Conservation (phyloP, 208 protist species). For the Lotmaria passim region DNA sequence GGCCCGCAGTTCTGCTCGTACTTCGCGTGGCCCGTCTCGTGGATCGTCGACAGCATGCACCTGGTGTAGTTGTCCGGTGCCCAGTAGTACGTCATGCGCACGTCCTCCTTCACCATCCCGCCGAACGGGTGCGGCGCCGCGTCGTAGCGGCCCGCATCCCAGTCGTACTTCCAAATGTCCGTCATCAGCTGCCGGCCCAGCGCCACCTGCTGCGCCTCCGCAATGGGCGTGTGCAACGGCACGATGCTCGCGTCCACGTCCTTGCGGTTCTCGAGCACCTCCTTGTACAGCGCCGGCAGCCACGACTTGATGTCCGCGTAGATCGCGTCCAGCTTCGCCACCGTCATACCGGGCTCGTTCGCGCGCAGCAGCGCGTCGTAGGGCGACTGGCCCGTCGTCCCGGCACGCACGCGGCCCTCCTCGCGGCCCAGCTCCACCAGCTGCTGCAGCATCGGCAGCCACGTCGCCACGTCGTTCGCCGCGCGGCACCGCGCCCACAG, state of each 20-base stretch:
- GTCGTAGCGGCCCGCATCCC: constrained; percentile 75
- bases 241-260: constrained; percentile 20
- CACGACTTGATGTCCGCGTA: constrained; percentile 68
- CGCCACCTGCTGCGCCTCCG: constrained; percentile 36
- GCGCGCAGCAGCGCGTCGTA: constrained; percentile 71
- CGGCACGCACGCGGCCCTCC: constrained; percentile 37
- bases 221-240: constrained; percentile 37
- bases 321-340: constrained; percentile 43
- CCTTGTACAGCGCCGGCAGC: constrained; percentile 59
- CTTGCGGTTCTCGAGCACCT: constrained; percentile 46
- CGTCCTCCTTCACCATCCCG: constrained; percentile 62
- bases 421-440: constrained; percentile 50
- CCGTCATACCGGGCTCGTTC: constrained; percentile 75
- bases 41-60: constrained; percentile 38
- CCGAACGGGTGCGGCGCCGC: constrained; percentile 78
- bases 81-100: constrained; percentile 78
- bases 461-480: constrained; percentile 58
- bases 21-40: constrained; percentile 38
- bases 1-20: constrained; percentile 48
- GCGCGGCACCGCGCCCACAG: constrained; percentile 58
- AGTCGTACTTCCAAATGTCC: constrained; percentile 68
- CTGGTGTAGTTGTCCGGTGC: constrained; percentile 40
- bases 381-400: constrained; percentile 1
- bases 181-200: constrained; percentile 42
- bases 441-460: constrained; percentile 57